Percentiles rank a stretch among this genome's conserved stretches.
Evolutionary conservation across 2,329 filamentous ascomycete genomes (phyloP).

Genomic region (Pseudogymnoascus sp.): DNA sequence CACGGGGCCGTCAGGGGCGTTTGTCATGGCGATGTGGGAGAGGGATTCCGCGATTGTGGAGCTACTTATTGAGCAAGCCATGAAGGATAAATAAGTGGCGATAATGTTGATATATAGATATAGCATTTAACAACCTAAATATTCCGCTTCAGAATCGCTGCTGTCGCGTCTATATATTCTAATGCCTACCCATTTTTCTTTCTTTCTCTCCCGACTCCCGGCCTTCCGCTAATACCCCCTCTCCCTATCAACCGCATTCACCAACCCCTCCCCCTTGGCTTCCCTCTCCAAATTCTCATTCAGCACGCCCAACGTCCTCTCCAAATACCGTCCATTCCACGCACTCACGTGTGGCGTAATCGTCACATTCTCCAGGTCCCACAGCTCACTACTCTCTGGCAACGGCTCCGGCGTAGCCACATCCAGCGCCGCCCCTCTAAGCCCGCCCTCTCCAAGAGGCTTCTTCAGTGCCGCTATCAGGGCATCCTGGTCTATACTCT

Average conservation of each 20-base stretch:
- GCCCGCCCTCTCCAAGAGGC: constrained; percentile 32
- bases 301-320: constrained; percentile 49
- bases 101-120: not conserved
- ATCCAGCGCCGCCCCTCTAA: constrained; percentile 56
- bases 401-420: constrained; percentile 61
- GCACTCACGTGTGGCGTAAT: constrained; percentile 59
- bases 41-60: not conserved
- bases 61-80: constrained; percentile 1
- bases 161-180: not conserved
- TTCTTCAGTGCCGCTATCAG: constrained; percentile 44
- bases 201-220: too few relatives aligned
- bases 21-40: constrained; percentile 10
- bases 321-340: constrained; percentile 43
- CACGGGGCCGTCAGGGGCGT: not conserved
- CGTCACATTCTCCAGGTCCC: constrained; percentile 52
- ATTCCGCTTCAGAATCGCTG: not conserved
- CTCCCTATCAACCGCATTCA: constrained; percentile 53
- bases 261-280: constrained; percentile 43
- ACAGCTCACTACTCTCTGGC: constrained; percentile 49
- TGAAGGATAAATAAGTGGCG: not conserved
- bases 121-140: not conserved
- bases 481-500: constrained; percentile 51
- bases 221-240: constrained; percentile 48
- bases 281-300: constrained; percentile 45
- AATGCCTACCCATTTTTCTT: too few relatives aligned